These are phyloP conservation scores for Hyaloscypha bicolor DNA, from an alignment of 495 filamentous ascomycete genomes.

Conservation along the genomic window DNA sequence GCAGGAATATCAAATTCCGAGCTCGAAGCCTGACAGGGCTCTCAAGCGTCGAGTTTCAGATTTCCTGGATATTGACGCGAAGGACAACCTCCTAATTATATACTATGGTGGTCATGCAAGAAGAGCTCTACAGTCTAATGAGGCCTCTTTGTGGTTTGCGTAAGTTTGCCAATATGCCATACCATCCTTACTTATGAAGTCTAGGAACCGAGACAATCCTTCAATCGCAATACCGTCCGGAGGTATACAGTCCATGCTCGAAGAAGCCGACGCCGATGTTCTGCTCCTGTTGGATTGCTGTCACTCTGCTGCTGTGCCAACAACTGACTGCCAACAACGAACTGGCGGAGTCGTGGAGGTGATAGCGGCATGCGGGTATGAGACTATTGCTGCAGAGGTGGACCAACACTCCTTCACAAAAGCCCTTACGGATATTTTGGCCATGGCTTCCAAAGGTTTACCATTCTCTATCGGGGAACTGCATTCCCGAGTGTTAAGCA, in stretches of 20 bases:
- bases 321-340: not conserved
- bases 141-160: constrained; percentile 32
- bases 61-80: not conserved
- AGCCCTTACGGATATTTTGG: constrained; percentile 33
- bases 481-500: constrained; percentile 31
- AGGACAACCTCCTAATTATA: constrained; percentile 35
- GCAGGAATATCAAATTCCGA: constrained; percentile 12
- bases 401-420: constrained; percentile 35
- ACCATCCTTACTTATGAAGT: not conserved
- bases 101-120: constrained; percentile 35
- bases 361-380: constrained; percentile 36
- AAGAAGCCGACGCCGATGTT: constrained; percentile 30
- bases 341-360: constrained; percentile 28
- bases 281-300: constrained; percentile 33
- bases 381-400: constrained; percentile 25
- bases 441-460: constrained; percentile 23
- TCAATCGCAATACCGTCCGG: constrained; percentile 28
- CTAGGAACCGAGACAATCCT: constrained; percentile 20
- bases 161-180: constrained; percentile 2
- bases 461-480: constrained; percentile 32
- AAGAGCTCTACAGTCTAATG: constrained; percentile 20
- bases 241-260: constrained; percentile 30
- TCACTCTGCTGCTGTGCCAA: constrained; percentile 18
- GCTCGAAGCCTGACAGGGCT: constrained; percentile 1
- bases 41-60: not conserved